Conservation (phyloP, 2,329 filamentous ascomycete genomes). For the Cylindrodendrum hubeiense region DNA sequence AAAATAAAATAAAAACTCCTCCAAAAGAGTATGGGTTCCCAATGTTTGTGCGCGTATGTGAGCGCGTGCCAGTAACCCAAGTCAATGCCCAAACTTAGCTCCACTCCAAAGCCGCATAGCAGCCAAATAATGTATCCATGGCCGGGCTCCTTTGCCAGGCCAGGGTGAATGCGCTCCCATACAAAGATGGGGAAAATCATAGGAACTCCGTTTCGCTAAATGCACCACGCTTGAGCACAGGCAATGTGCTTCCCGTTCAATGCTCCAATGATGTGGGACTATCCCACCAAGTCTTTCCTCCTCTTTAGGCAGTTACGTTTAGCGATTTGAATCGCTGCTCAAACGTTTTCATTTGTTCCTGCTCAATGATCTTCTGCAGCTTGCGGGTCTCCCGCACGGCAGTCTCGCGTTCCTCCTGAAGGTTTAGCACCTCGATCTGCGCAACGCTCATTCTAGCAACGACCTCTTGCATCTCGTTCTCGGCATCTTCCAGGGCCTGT, state of each 20-base stretch:
- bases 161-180: slow-evolving; percentile 28
- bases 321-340: slow-evolving; percentile 54
- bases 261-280: slow-evolving; percentile 23
- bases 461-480: slow-evolving; percentile 86
- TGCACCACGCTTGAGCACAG: slow-evolving; percentile 44
- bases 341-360: slow-evolving; percentile 69
- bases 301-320: slow-evolving; percentile 40
- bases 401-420: slow-evolving; percentile 81
- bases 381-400: slow-evolving; percentile 78
- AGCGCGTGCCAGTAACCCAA: slow-evolving; percentile 31
- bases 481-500: slow-evolving; percentile 69
- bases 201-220: slow-evolving; percentile 55
- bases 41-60: slow-evolving; percentile 27
- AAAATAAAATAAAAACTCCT: slow-evolving; percentile 8
- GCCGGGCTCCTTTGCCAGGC: slow-evolving; percentile 24
- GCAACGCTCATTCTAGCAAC: slow-evolving; percentile 83
- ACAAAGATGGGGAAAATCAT: slow-evolving; percentile 41
- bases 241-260: slow-evolving; percentile 29
- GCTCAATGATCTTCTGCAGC: slow-evolving; percentile 75
- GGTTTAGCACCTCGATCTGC: slow-evolving; percentile 85
- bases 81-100: slow-evolving; percentile 26
- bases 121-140: slow-evolving; percentile 22
- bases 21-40: slow-evolving; percentile 20
- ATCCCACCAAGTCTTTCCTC: slow-evolving; percentile 19
- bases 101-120: slow-evolving; percentile 27